Evolutionary conservation across 208 protist species (phyloP), one percentile per base, ranked within the genome.

Genomic region (Naegleria lovaniensis): DNA sequence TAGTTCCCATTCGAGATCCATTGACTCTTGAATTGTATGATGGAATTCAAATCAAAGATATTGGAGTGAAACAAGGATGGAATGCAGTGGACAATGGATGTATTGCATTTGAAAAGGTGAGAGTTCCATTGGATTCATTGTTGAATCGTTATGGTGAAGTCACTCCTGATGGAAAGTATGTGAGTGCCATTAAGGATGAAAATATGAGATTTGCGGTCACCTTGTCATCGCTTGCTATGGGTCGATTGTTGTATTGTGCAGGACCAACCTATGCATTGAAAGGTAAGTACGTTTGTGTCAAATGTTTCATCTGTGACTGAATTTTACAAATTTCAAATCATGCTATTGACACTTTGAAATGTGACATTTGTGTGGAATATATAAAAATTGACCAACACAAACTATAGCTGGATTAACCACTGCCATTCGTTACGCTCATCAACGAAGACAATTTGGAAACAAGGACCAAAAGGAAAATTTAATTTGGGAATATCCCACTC

Each of bases 61-160:
- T 75, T 33, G 90, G 90, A 25, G 3, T 5, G 16, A 92, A 92
- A 58, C 5, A 79, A 16, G 90, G 90, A 29, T 19, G 13, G 19
- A 83, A 55, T 40, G 94, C 94, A 59, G 93, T 96, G 0, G 94
- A 96, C 39, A 96, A 96, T 84, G 94, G 94, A 83, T 93, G 90
- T 89, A 15, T 95, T n/a, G 93, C 85, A 84, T 96, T 96, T 41
- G 67, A 96, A 5, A 94, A 96, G 38, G 93, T 95, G 22, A 58
- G 93, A 55, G 91, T 96, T 29, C 94, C 94, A 43, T 48, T 93
- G 4, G 36, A 90, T 5, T 55, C 90, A 16, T 25, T 95, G 7
- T 88, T 95, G 79, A 93, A 95, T 43, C 43, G 58, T 19, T 92
- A 91, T 40, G 86, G 87, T 0, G 85, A 94, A 29, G 93, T 95